Evolutionary conservation across 2,329 filamentous ascomycete genomes (phyloP), one percentile per base, ranked within the genome.

Genomic region (Pseudocercospora fuligena): DNA sequence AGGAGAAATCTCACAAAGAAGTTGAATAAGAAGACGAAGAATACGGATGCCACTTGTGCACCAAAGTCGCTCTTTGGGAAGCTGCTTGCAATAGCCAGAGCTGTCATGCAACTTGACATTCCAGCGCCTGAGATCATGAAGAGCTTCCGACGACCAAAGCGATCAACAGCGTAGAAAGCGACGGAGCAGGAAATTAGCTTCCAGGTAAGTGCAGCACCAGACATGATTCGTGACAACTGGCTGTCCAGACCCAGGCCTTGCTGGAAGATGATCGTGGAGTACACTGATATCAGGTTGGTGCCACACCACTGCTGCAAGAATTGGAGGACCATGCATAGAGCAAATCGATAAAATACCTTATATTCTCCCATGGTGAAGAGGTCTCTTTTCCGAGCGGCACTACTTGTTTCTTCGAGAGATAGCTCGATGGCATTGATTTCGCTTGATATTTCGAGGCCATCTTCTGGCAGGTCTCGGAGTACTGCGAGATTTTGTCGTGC

Each of bases 281-380:
- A 74, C 31, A 71, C 66, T 14, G 69, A 68, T 29, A 74, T 69
- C 40, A 73, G 58, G 73, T 71, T 76, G 74, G 79, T 82, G 58
- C 82, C 82, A 66, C 79, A 79, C 80, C 83, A 83, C 69, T 84
- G 82, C 74, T 84, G 82, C 69, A 81, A 78, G 73, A 84, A 83
- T 64, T 84, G 82, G 47, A 84, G 72, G 49, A 83, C 76, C 60
- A 84, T 81, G 70, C 82, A 84, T 7, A 85, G 80, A 1, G 74
- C 75, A 70, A 84, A 84, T 19, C 85, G 82, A 75, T 86, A 84
- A 9, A 68, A 62, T 0, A 84, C 79, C 74, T 82, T 83, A 61
- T 85, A 82, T 5, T 83, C 79, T 29, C 82, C 83, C 78, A 82
- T 83, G 69, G 79, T 82, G 69, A 84, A 76, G 71, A 85, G 77